Evolutionary conservation across 148 eudicot genomes (phyloP).

Genomic region (Spergularia marina): DNA sequence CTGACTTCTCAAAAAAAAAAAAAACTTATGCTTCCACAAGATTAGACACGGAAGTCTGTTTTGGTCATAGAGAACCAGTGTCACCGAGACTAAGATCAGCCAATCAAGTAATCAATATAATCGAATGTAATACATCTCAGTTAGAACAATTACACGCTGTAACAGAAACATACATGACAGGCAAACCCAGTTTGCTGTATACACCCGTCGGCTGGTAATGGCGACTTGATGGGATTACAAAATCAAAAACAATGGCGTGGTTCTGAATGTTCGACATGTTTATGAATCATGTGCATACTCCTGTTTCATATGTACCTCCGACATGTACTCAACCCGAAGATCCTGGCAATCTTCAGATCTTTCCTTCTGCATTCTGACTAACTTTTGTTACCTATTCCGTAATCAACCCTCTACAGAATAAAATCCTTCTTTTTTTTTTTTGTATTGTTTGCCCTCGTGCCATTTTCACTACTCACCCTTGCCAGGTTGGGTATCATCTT

Average conservation of each 20-base stretch:
- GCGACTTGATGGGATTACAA: conserved; percentile 2
- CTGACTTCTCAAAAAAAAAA: no score
- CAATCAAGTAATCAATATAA: conserved; percentile 1
- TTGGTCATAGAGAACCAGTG: not conserved
- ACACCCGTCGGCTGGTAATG: not conserved
- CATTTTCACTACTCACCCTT: conserved; percentile 47
- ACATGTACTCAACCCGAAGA: not conserved
- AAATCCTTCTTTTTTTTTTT: not conserved
- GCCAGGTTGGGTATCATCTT: conserved; percentile 43
- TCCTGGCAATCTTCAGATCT: not conserved
- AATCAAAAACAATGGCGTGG: conserved; percentile 2
- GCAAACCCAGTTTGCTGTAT: not conserved
- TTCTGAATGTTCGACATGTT: not conserved
- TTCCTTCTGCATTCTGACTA: not conserved
- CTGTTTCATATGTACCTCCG: conserved; percentile 21
- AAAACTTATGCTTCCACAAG: no score
- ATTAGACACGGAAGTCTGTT: not conserved
- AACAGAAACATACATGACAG: not conserved
- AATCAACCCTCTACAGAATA: not conserved
- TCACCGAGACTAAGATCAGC: not conserved
- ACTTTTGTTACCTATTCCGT: conserved; percentile 1
- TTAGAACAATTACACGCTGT: conserved; percentile 8
- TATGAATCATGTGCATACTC: conserved; percentile 9
- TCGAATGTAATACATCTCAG: conserved; percentile 19
- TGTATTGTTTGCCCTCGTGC: not conserved